These are phyloP conservation scores for Cystobasidium pallidum DNA, from an alignment of 1,284 basidiomycete genomes.

Conservation along the genomic window DNA sequence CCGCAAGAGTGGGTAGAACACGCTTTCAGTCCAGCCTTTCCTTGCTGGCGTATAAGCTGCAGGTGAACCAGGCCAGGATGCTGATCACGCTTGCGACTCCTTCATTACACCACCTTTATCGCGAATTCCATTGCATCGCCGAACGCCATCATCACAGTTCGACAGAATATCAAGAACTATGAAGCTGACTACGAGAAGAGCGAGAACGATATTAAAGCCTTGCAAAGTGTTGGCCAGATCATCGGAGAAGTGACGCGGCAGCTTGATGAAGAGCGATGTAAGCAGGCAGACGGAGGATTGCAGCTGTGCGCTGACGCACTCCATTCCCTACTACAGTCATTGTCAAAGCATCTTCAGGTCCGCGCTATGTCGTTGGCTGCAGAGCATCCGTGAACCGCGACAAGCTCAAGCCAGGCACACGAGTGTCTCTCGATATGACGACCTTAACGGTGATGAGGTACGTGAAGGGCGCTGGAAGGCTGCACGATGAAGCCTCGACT, in stretches of 20 bases:
- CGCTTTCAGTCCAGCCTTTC: not conserved
- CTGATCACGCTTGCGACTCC: conserved; percentile 29
- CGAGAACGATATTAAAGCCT: conserved; percentile 98
- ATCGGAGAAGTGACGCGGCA: conserved; percentile 99
- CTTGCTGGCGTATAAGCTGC: not conserved
- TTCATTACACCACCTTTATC: not conserved
- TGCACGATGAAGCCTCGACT: conserved; percentile 14
- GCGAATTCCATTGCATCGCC: not conserved
- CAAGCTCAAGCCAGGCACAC: conserved; percentile 83
- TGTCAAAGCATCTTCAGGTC: conserved; percentile 97
- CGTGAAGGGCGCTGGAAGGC: not conserved
- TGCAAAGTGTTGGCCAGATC: conserved; percentile 98
- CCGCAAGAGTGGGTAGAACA: conserved; percentile 73
- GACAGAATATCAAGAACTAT: conserved; percentile 82
- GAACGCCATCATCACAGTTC: conserved; percentile 61
- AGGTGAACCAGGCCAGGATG: not conserved
- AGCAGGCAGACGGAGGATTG: conserved; percentile 53
- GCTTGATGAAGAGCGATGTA: conserved; percentile 95
- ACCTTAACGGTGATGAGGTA: conserved; percentile 95
- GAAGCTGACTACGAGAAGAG: conserved; percentile 92
- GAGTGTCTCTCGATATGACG: conserved; percentile 99
- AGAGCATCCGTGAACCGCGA: conserved; percentile 84
- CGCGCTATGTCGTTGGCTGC: conserved; percentile 98
- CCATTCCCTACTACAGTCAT: conserved; percentile 69
- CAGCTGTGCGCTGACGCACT: not conserved